Evolutionary conservation across 805 yeast species (phyloP).

Genomic region (Yamadazyma phyllophila): DNA sequence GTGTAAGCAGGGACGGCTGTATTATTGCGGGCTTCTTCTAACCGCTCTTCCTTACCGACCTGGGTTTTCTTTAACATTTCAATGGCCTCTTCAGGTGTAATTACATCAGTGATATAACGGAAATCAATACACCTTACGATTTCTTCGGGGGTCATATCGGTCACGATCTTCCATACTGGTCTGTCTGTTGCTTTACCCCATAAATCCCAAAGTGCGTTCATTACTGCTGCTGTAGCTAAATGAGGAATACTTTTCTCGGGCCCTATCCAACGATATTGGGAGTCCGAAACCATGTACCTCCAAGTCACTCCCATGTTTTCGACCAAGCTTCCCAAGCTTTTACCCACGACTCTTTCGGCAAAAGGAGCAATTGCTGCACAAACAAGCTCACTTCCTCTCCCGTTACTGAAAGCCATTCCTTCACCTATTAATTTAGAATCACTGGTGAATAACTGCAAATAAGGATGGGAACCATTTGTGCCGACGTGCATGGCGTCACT

Average conservation of each 20-base stretch:
- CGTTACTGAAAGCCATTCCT: conserved; percentile 38
- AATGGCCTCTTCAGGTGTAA: conserved; percentile 43
- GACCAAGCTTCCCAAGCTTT: conserved; percentile 27
- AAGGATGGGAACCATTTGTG: conserved; percentile 44
- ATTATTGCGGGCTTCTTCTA: conserved; percentile 23
- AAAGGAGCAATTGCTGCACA: conserved; percentile 31
- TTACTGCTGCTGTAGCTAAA: conserved; percentile 39
- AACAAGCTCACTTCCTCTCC: conserved; percentile 15
- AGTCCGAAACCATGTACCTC: conserved; percentile 38
- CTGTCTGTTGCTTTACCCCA: conserved; percentile 38
- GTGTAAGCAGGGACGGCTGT: conserved; percentile 44
- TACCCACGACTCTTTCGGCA: conserved; percentile 35
- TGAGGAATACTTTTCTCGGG: conserved; percentile 46
- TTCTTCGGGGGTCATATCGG: conserved; percentile 43
- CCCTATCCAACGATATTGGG: conserved; percentile 44
- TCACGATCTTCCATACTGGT: conserved; percentile 42
- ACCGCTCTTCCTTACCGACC: conserved; percentile 23
- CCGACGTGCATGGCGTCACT: conserved; percentile 43
- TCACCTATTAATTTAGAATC: conserved; percentile 27
- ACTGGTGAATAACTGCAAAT: conserved; percentile 29
- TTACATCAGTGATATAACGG: conserved; percentile 41
- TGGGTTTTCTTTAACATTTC: conserved; percentile 26
- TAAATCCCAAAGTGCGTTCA: conserved; percentile 43
- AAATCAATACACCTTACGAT: conserved; percentile 39
- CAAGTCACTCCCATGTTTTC: conserved; percentile 40